Conservation (phyloP, 2,329 filamentous ascomycete genomes). For the Aspergillus fijiensis region DNA sequence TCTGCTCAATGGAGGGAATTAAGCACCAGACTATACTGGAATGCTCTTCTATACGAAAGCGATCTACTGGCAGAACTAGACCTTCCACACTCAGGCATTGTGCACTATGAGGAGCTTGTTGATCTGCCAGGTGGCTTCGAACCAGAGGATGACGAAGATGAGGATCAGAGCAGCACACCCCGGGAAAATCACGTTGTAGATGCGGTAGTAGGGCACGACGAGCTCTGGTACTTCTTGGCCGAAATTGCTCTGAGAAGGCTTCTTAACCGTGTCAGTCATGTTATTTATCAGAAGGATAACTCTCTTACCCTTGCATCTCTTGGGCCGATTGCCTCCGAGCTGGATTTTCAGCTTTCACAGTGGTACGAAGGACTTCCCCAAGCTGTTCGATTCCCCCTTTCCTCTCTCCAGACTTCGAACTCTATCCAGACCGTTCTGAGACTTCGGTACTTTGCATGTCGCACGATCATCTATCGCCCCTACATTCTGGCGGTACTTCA, state of each 20-base stretch:
- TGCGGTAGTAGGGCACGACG: slow-evolving; percentile 64
- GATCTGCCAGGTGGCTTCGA: slow-evolving; percentile 76
- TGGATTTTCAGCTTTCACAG: slow-evolving; percentile 78
- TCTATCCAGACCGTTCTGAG: slow-evolving; percentile 77
- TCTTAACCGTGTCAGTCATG: slow-evolving; percentile 74
- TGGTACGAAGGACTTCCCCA: slow-evolving; percentile 79
- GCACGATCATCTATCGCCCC: slow-evolving; percentile 81
- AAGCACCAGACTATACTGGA: slow-evolving; percentile 80
- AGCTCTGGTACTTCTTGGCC: slow-evolving; percentile 82
- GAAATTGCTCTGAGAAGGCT: slow-evolving; percentile 77
- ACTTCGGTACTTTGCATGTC: slow-evolving; percentile 78
- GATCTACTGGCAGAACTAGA: slow-evolving; percentile 78
- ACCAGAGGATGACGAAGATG: slow-evolving; percentile 54
- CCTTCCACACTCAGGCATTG: slow-evolving; percentile 77
- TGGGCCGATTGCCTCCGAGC: slow-evolving; percentile 73
- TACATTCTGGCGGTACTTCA: slow-evolving; percentile 79
- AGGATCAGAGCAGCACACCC: background rate
- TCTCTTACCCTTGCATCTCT: slow-evolving; percentile 70
- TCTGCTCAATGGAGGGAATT: slow-evolving; percentile 70
- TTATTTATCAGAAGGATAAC: slow-evolving; percentile 74
- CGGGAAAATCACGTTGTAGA: slow-evolving; percentile 41
- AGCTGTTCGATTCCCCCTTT: slow-evolving; percentile 75
- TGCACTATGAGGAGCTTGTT: slow-evolving; percentile 77
- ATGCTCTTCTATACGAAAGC: slow-evolving; percentile 75
- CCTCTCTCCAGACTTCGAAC: slow-evolving; percentile 64